A percentile compares a stretch with the other conserved stretches of the same genome.
These are phyloP conservation scores for Solanum medicagineum DNA, from an alignment of 257 asterid species.

Conservation along the genomic window DNA sequence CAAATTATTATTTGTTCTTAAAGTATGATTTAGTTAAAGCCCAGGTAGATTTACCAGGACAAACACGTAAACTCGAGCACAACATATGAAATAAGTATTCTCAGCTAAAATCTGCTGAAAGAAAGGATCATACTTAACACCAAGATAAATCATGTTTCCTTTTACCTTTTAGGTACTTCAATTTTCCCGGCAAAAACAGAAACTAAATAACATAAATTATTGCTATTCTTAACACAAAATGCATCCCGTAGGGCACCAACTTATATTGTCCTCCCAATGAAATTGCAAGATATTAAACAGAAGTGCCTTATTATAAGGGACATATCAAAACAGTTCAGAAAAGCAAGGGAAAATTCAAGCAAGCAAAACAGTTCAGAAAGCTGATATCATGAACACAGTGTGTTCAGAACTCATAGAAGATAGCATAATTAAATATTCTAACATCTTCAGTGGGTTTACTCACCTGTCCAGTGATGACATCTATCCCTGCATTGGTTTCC, in stretches of 20 bases:
- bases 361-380: not conserved
- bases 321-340: not conserved
- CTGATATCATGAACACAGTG: not conserved
- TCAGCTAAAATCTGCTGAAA: not conserved
- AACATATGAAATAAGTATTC: not conserved
- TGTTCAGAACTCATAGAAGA: not conserved
- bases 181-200: not conserved
- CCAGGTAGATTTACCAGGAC: not conserved
- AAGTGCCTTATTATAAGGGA: not conserved
- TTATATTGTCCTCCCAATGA: not conserved
- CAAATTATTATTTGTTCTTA: not conserved
- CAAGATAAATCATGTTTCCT: not conserved
- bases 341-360: not conserved
- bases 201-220: not conserved
- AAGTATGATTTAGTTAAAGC: not conserved
- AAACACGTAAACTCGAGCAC: not conserved
- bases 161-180: not conserved
- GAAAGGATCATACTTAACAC: not conserved
- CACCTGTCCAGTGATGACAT: slow-evolving; percentile 77
- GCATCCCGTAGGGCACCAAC: not conserved
- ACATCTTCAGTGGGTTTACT: slow-evolving; percentile 15
- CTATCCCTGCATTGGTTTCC: slow-evolving; percentile 67
- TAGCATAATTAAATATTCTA: not conserved
- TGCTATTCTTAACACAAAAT: not conserved
- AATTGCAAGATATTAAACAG: not conserved